Evolutionary conservation across 805 yeast genomes (phyloP).

Genomic region (Zygoascus biomembranicola): DNA sequence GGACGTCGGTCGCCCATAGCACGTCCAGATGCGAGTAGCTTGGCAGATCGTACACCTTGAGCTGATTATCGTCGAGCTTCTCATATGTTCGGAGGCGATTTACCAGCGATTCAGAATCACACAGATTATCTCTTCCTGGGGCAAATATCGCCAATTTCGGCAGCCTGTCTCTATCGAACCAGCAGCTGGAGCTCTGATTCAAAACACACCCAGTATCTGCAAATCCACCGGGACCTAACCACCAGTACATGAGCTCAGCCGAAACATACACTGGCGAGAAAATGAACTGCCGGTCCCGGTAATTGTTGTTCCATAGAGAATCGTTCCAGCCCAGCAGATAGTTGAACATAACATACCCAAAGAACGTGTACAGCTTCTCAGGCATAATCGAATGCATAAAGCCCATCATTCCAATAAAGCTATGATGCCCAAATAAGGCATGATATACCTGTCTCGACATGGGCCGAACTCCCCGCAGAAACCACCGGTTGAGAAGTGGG

Average conservation of each 20-base stretch:
- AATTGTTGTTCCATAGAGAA: conserved; percentile 56
- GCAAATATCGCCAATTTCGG: conserved; percentile 60
- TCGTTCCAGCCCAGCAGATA: conserved; percentile 86
- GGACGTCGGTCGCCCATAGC: conserved; percentile 80
- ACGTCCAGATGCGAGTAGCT: conserved; percentile 85
- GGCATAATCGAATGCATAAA: conserved; percentile 44
- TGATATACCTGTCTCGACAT: conserved; percentile 22
- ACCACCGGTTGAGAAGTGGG: conserved; percentile 47
- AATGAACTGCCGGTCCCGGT: conserved; percentile 67
- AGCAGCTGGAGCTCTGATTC: conserved; percentile 40
- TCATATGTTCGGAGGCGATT: conserved; percentile 60
- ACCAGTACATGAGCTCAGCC: conserved; percentile 82
- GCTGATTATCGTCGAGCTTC: conserved; percentile 19
- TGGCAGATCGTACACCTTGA: conserved; percentile 35
- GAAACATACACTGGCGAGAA: conserved; percentile 83
- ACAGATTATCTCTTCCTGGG: conserved; percentile 69
- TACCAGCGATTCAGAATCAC: conserved; percentile 61
- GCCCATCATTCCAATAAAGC: conserved; percentile 74
- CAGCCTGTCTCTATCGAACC: conserved; percentile 33
- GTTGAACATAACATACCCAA: conserved; percentile 77
- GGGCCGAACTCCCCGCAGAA: conserved; percentile 24
- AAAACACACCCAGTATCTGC: conserved; percentile 43
- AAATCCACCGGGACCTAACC: conserved; percentile 56
- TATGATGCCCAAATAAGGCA: conserved; percentile 60
- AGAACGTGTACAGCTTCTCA: conserved; percentile 46